Evolutionary conservation across 2,329 filamentous ascomycete genomes (phyloP).

Genomic region (Sclerotinia subarctica): DNA sequence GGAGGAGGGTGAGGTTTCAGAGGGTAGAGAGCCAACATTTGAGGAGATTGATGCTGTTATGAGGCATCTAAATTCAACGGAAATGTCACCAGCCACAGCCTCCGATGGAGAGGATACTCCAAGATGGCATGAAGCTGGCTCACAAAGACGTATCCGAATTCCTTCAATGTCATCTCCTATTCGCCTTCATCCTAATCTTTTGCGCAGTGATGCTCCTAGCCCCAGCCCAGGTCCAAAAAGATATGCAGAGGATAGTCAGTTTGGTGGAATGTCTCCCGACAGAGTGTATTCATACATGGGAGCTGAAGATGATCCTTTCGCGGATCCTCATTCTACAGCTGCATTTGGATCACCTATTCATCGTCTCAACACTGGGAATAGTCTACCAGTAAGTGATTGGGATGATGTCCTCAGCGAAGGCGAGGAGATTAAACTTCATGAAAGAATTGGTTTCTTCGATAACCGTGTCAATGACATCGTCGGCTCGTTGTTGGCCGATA

Average conservation of each 20-base stretch:
- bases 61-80: conserved; percentile 74
- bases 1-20: conserved; percentile 22
- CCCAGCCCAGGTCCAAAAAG: conserved; percentile 59
- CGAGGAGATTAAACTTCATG: conserved; percentile 78
- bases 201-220: conserved; percentile 69
- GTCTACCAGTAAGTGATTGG: conserved; percentile 82
- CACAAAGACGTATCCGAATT: conserved; percentile 41
- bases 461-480: conserved; percentile 85
- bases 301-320: conserved; percentile 44
- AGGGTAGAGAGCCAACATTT: conserved; percentile 47
- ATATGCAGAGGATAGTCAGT: conserved; percentile 6
- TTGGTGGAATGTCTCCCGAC: conserved; percentile 36
- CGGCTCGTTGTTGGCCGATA: conserved; percentile 69
- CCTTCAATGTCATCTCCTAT: conserved; percentile 50
- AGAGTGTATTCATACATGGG: conserved; percentile 45
- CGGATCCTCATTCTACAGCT: conserved; percentile 38
- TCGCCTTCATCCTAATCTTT: conserved; percentile 51
- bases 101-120: conserved; percentile 38
- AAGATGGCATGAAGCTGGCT: conserved; percentile 48
- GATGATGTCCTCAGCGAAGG: conserved; percentile 79
- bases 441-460: conserved; percentile 84
- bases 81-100: conserved; percentile 51
- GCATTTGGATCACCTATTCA: conserved; percentile 56
- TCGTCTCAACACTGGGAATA: conserved; percentile 60
- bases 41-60: conserved; percentile 93